Conservation (phyloP, 164 flowering plant genomes). For the Vitis amurensis region DNA sequence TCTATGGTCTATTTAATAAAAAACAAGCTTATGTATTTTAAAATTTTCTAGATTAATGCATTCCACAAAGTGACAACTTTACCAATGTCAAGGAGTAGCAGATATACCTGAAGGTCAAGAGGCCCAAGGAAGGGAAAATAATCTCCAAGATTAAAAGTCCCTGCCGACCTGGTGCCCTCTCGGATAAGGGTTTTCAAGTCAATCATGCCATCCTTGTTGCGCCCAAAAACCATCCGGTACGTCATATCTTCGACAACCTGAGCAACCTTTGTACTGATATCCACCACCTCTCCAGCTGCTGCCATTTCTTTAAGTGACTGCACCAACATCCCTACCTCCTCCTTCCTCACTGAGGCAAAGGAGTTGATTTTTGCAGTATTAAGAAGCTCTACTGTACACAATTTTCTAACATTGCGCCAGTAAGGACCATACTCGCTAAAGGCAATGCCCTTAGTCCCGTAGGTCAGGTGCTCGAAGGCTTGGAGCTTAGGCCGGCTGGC, state of each 20-base stretch:
- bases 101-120: conserved; percentile 22
- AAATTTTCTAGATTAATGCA: too few species aligned
- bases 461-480: conserved; percentile 12
- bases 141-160: conserved; percentile 29
- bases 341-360: conserved; percentile 12
- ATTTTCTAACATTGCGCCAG: conserved; percentile 24
- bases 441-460: conserved; percentile 12
- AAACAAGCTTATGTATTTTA: too few species aligned
- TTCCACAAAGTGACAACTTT: too few species aligned
- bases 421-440: conserved; percentile 24
- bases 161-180: conserved; percentile 13
- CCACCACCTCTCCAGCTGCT: background rate
- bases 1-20: too few species aligned
- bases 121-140: conserved; percentile 20
- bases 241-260: conserved; percentile 9
- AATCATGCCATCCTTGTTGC: conserved; percentile 3
- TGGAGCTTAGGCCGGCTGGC: conserved; percentile 18
- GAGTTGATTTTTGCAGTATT: conserved; percentile 18
- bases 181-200: conserved; percentile 8
- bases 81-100: background rate
- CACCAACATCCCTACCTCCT: background rate
- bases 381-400: conserved; percentile 25
- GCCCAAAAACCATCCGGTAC: conserved; percentile 15
- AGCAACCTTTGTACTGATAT: conserved; percentile 10
- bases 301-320: too few species aligned